Base-by-base conservation (phyloP, 768 basidiomycete genomes). In the Mycena amicta region DNA sequence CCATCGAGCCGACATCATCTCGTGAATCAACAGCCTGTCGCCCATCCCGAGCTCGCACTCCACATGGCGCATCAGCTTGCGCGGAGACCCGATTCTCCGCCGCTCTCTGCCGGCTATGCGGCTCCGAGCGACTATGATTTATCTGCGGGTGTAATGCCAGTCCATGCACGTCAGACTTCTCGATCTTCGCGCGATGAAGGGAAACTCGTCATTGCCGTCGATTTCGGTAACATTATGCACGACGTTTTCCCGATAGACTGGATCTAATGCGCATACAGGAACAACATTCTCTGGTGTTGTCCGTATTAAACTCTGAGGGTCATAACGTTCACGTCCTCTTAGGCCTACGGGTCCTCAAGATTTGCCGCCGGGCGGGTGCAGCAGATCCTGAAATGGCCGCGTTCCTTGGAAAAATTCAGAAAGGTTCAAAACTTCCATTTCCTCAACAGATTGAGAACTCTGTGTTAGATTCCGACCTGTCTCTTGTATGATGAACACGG, bases 201-300 rank as follows among this genome's bases (percentile, higher is more conserved):
- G n/a, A 90, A 87, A 68, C 78, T 93, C 75, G 91, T 89, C 12
- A 78, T 93, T 20, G 85, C 90, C 3, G 92, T 93, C 60, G 91
- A 93, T 72, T 92, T 92, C 66, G 90, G 90, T 89, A 62, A 59
- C 81, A 5, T 45, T 37, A n/a, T n/a, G n/a, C n/a, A n/a, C 18
- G 33, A 37, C 72, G n/a, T 57, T 53, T 27, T n/a, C 41, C 12
- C 12, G 41, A 43, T 43, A 13, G 13, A n/a, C n/a, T n/a, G n/a
- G n/a, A n/a, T n/a, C 11, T 37, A 37, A 37, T 37, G 33, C 33
- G 18, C 11, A 18, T 5, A 4, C 22, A 92, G 91, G 91, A 72
- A 93, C 92, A 2, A 93, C 90, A 3, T 93, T 92, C 74, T 92
- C 91, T 25, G 92, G 92, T 59, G 88, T 93, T 58, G 91, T 92